Evolutionary conservation across 2,329 filamentous ascomycete genomes (phyloP), one percentile per base, ranked within the genome.

Genomic region (Diaporthe capsici): DNA sequence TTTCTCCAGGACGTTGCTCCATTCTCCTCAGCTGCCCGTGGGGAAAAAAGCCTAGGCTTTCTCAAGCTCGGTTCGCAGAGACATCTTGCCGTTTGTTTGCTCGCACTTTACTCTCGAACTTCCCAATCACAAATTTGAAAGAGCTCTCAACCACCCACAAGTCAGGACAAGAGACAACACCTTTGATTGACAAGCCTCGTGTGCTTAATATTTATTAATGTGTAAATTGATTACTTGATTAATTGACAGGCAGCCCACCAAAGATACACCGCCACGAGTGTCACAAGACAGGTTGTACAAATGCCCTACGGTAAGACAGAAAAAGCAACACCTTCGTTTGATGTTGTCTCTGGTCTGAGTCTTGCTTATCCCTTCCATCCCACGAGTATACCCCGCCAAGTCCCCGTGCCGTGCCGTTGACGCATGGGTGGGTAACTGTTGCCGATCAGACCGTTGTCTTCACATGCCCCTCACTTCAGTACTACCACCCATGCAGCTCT

Each of bases 321-420:
- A 55, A 20, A 55, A 55, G 53, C 53, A 55, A 55, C 25, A 17
- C 53, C 28, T 31, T 2, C 4, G 57, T 60, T 39, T 60, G 34
- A 25, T n/a, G n/a, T 39, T 60, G 57, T 60, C 34, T 60, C 57
- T 60, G 12, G 55, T 20, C 31, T 22, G 55, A 20, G 22, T 37
- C 53, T 17, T 55, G 20, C 34, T 39, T 25, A 39, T 60, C 57
- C 57, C 57, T 60, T 60, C 57, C 31, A n/a, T 13, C 10, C 57
- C 57, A 60, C 57, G 57, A 39, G 57, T n/a, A 10, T 37, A 37
- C 55, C 55, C 39, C 57, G 57, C 57, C 57, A 60, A 37, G 57
- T 60, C 57, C 34, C 57, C 57, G 57, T 39, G 57, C 57, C 55
- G 55, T 58, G 9, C 31, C 55, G 55, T 58, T 17, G 28, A n/a